Conservation (phyloP, 1,284 basidiomycete genomes). For the Fomes fomentarius region DNA sequence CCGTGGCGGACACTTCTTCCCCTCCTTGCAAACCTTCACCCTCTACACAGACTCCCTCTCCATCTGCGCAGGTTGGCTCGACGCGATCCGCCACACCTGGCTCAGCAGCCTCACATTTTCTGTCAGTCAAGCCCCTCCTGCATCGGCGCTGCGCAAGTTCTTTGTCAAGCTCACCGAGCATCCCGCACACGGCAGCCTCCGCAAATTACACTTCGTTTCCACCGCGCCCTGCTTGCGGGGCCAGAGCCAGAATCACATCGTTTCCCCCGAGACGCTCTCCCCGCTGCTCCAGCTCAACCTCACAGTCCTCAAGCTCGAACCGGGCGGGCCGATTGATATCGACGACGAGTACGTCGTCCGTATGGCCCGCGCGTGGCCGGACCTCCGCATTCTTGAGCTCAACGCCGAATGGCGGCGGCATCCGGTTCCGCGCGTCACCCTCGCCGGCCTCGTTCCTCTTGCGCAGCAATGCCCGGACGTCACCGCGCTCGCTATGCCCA, state of each 20-base stretch:
- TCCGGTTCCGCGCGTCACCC: slow-evolving; percentile 3
- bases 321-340: slow-evolving; percentile 14
- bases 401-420: slow-evolving; percentile 17
- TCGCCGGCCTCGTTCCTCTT: slow-evolving; percentile 17
- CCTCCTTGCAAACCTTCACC: slow-evolving; percentile 4
- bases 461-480: slow-evolving; percentile 15
- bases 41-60: slow-evolving; percentile 10
- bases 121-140: slow-evolving; percentile 8
- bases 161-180: slow-evolving; percentile 8
- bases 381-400: slow-evolving; percentile 17
- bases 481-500: slow-evolving; percentile 5
- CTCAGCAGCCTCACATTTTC: slow-evolving; percentile 7
- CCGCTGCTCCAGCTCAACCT: slow-evolving; percentile 18
- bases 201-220: slow-evolving; percentile 4
- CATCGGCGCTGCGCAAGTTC: slow-evolving; percentile 10
- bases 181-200: background rate
- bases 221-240: background rate
- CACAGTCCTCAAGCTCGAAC: slow-evolving; percentile 13
- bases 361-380: slow-evolving; percentile 16
- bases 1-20: slow-evolving; percentile 10
- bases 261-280: slow-evolving; percentile 13
- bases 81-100: slow-evolving; percentile 6
- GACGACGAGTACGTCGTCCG: slow-evolving; percentile 16
- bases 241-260: background rate
- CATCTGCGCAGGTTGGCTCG: slow-evolving; percentile 9